These are phyloP conservation scores for Jasminum sambac DNA, from an alignment of 257 asterid species.

Conservation along the genomic window DNA sequence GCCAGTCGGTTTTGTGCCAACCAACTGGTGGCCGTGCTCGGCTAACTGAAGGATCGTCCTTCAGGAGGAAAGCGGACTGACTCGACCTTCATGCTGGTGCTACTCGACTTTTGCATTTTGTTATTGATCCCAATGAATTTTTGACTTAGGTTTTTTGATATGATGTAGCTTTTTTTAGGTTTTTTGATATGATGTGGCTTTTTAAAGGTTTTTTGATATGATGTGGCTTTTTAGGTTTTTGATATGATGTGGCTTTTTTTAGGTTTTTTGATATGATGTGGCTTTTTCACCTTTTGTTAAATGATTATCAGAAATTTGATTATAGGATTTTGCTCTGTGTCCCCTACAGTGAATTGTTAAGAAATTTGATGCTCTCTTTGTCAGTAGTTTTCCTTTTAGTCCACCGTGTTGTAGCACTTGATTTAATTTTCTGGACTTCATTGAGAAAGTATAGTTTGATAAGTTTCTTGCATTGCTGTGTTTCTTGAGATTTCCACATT, in stretches of 20 bases:
- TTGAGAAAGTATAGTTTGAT: neutral
- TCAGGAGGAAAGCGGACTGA: slow-evolving; percentile 38
- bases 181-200: too few relatives aligned
- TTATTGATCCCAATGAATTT: neutral
- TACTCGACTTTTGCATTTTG: neutral
- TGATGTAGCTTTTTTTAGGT: too few relatives aligned
- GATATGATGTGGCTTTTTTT: neutral
- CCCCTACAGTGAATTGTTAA: neutral
- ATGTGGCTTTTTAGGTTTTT: neutral
- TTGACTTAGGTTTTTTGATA: too few relatives aligned
- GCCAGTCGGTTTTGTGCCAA: slow-evolving; percentile 39
- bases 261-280: too few relatives aligned
- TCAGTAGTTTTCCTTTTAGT: neutral
- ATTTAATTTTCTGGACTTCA: neutral
- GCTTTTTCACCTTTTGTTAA: too few relatives aligned
- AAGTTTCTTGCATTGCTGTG: neutral
- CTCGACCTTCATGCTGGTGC: neutral
- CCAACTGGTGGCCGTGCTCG: slow-evolving; percentile 39
- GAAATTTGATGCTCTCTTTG: neutral
- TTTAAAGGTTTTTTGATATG: too few relatives aligned
- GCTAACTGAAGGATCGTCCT: slow-evolving; percentile 39
- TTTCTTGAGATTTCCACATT: neutral
- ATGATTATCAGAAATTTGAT: too few relatives aligned
- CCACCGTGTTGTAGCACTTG: neutral
- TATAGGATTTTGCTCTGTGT: neutral